These are phyloP conservation scores for Tagetes patula DNA, from an alignment of 129 eudicot genomes.

Conservation along the genomic window DNA sequence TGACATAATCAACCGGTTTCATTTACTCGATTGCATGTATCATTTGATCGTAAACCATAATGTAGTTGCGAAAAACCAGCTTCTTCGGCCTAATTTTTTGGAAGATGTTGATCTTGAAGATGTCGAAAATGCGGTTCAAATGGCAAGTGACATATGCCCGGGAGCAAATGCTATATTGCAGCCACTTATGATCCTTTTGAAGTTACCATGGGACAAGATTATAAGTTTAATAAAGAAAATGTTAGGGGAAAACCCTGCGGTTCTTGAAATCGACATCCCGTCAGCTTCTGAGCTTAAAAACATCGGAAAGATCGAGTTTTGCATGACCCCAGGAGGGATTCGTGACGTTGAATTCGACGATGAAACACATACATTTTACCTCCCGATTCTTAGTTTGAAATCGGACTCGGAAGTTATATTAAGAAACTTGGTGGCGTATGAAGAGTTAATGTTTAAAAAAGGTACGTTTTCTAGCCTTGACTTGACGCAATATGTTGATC, in stretches of 20 bases:
- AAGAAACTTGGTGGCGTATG: constrained; percentile 40
- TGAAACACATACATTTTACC: constrained; percentile 35
- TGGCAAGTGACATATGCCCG: constrained; percentile 29
- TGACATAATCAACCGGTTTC: constrained; percentile 18
- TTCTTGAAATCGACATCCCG: constrained; percentile 50
- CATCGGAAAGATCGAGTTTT: constrained; percentile 35
- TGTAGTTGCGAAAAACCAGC: constrained; percentile 18
- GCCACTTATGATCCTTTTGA: constrained; percentile 31
- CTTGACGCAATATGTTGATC: constrained; percentile 36
- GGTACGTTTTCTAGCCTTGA: constrained; percentile 29
- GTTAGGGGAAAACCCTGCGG: constrained; percentile 32
- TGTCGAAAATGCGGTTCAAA: constrained; percentile 29
- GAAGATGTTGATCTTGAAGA: constrained; percentile 30
- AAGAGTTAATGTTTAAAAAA: constrained; percentile 33
- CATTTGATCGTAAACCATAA: constrained; percentile 23
- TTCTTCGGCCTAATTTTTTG: constrained; percentile 11
- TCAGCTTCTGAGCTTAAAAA: constrained; percentile 41
- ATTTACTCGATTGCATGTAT: constrained; percentile 13
- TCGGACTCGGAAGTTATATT: constrained; percentile 28
- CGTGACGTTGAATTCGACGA: constrained; percentile 42
- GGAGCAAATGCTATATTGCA: constrained; percentile 28
- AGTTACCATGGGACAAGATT: constrained; percentile 44
- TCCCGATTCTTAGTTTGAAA: constrained; percentile 34
- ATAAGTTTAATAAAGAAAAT: constrained; percentile 31
- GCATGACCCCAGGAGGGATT: constrained; percentile 40